These are phyloP conservation scores for Andrographis paniculata DNA, from an alignment of 305 asterid genomes.

Conservation along the genomic window DNA sequence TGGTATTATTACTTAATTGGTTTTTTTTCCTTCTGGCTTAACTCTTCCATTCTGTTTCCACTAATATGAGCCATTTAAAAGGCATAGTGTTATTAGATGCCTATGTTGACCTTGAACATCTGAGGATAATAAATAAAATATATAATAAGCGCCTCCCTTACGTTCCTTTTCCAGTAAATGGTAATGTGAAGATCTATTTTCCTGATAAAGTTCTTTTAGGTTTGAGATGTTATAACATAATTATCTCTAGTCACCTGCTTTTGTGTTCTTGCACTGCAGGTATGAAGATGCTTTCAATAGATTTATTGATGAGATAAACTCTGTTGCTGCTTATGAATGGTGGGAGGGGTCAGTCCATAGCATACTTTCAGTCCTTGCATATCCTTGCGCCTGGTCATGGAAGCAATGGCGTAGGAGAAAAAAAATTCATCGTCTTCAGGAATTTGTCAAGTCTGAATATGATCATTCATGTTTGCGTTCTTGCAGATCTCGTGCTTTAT, in stretches of 20 bases:
- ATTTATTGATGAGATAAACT: conserved; percentile 84
- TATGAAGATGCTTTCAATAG: conserved; percentile 97
- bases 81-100: too few species aligned
- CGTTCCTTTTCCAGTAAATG: too few species aligned
- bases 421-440: conserved; percentile 82
- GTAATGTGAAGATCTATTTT: conserved; percentile 1
- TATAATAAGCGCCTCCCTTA: too few species aligned
- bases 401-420: conserved; percentile 96
- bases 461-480: conserved; percentile 96
- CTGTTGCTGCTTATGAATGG: conserved; percentile 97
- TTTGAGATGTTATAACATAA: background rate
- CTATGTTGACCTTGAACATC: too few species aligned
- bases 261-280: conserved; percentile 35
- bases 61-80: too few species aligned
- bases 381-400: conserved; percentile 99
- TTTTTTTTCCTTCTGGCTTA: background rate
- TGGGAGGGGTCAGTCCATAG: conserved; percentile 99
- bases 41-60: too few species aligned
- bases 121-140: too few species aligned
- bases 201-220: background rate
- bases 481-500: conserved; percentile 90
- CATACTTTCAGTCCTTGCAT: conserved; percentile 84
- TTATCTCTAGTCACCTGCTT: conserved; percentile 18
- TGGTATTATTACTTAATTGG: too few species aligned
- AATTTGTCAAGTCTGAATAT: conserved; percentile 85